Conservation (phyloP, 805 yeast genomes). For the Yamadazyma laniorum region DNA sequence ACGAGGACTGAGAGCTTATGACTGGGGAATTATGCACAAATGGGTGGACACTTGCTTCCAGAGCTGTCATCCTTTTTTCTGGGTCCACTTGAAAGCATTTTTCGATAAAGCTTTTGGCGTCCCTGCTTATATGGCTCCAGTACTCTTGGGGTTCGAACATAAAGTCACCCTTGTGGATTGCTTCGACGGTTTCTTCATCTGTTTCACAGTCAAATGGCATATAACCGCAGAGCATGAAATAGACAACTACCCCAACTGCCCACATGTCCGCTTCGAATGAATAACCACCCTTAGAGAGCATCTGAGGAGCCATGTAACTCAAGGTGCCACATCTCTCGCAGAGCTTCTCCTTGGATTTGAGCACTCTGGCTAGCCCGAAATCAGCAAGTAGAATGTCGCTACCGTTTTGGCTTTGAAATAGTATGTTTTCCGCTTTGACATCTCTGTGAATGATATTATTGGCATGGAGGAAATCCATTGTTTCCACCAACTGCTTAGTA, state of each 20-base stretch:
- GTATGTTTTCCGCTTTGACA: conserved; percentile 67
- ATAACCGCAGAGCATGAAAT: conserved; percentile 70
- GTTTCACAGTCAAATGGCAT: conserved; percentile 77
- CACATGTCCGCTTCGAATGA: conserved; percentile 64
- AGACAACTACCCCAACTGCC: conserved; percentile 73
- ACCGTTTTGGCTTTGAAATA: conserved; percentile 42
- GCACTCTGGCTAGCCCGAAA: conserved; percentile 61
- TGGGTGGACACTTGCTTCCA: conserved; percentile 12
- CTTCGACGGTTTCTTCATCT: conserved; percentile 63
- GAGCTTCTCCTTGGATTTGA: conserved; percentile 31
- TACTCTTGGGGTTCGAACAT: conserved; percentile 60
- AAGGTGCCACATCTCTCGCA: conserved; percentile 61
- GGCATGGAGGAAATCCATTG: conserved; percentile 55
- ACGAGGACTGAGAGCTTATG: neutral
- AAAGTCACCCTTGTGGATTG: conserved; percentile 58
- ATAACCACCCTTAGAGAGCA: conserved; percentile 53
- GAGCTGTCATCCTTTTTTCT: conserved; percentile 44
- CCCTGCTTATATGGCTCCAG: conserved; percentile 49
- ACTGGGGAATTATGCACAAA: conserved; percentile 1
- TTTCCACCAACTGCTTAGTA: conserved; percentile 49
- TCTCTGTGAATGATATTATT: conserved; percentile 69
- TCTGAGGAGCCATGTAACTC: conserved; percentile 75
- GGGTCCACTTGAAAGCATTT: conserved; percentile 52
- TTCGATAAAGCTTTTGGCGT: conserved; percentile 59
- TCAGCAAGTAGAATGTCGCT: conserved; percentile 52